Evolutionary conservation across 192 early-diverging fungal genomes (phyloP).

Genomic region (Entomortierella lignicola): DNA sequence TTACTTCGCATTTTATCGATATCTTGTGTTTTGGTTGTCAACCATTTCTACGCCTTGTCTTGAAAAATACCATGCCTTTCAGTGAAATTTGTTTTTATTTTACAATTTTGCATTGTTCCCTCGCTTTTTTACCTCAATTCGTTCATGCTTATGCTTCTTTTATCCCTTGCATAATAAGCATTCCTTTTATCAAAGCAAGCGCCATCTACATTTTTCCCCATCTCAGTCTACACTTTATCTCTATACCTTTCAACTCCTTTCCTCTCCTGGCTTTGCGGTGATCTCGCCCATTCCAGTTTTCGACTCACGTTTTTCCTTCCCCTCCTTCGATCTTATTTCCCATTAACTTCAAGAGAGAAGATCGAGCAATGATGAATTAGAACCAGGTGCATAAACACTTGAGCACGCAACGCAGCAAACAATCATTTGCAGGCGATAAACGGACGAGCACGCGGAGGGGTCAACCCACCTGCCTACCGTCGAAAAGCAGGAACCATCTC

Average conservation of each 20-base stretch:
- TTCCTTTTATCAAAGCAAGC: not conserved
- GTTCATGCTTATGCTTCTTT: constrained; percentile 5
- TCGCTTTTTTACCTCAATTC: not conserved
- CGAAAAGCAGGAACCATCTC: not conserved
- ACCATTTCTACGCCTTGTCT: not conserved
- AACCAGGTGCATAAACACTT: too few species aligned
- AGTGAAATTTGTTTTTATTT: not conserved
- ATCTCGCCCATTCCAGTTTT: too few species aligned
- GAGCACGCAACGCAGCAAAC: too few species aligned
- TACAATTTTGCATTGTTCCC: not conserved
- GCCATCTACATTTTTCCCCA: constrained; percentile 3
- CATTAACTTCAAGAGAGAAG: too few species aligned
- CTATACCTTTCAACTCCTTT: too few species aligned
- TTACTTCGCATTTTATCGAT: not conserved
- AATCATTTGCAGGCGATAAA: too few species aligned
- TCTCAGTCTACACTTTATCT: not conserved
- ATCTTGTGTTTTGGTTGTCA: not conserved
- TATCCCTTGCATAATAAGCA: not conserved
- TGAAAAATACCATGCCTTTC: not conserved
- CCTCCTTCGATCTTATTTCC: too few species aligned
- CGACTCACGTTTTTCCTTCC: too few species aligned
- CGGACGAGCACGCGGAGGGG: too few species aligned
- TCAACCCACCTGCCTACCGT: too few species aligned
- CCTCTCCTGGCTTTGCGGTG: too few species aligned
- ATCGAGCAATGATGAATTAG: too few species aligned